Evolutionary conservation across 495 filamentous ascomycete species (phyloP), one percentile per base, ranked within the genome.

Genomic region (Sabuloglossum arenarium): DNA sequence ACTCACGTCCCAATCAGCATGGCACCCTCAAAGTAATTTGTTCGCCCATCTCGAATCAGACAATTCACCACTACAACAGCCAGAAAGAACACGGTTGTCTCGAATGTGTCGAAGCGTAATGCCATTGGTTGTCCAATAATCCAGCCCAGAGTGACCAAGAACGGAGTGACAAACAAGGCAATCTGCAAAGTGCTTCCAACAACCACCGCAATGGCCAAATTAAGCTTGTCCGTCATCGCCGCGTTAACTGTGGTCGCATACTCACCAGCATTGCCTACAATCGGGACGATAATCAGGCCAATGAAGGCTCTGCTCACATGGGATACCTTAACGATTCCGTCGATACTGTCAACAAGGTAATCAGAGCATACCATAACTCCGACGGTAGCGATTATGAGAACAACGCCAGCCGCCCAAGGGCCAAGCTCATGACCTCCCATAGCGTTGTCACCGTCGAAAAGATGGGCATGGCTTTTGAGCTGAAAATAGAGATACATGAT

Each of bases 201-300:
- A 4, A 88, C 88, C 27, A 94, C 85, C 61, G 86, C 88, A 59
- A 95, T 93, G 0, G 88, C 82, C 28, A 94, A 72, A 71, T 95
- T 88, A 88, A 94, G 93, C 72, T 95, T 95, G 70, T 94, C 94
- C 73, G 94, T 95, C 59, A 77, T 75, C 6, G 88, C 88, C 8
- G 94, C 87, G 27, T 79, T 85, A 37, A 94, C 84, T 0, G 88
- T 86, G 0, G 87, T 94, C 6, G 91, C 84, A 71, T 94, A 88
- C 71, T 94, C 88, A 0, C 88, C 88, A 0, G 88, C 88, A 61
- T 94, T 95, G 56, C 88, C 86, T 11, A 95, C 86, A 58, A 95
- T 88, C 23, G 88, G 88, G 1, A 94, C 68, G 59, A 94, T 81
- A 64, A 95, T 93, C 4, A 95, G 70, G 55, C 88, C 87, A 61